A percentile compares a stretch with the other conserved stretches of the same genome.
Conservation (phyloP, 768 basidiomycete genomes). For the Lactarius pseudohatsudake region DNA sequence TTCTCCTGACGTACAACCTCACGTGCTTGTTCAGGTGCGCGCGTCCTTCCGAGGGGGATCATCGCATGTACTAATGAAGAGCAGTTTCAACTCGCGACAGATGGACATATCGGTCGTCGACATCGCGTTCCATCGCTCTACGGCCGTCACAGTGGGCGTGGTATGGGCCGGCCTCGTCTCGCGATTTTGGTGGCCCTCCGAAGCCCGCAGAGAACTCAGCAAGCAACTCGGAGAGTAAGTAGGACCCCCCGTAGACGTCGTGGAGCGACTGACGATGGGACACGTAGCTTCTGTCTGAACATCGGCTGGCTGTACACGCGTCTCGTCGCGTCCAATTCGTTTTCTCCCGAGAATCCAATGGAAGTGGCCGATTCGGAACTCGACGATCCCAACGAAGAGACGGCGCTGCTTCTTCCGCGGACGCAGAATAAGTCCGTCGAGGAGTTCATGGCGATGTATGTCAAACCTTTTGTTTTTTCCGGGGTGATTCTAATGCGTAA, state of each 20-base stretch:
- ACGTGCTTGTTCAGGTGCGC: constrained; percentile 57
- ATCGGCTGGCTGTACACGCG: constrained; percentile 94
- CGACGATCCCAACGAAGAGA: constrained; percentile 31
- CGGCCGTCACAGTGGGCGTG: constrained; percentile 82
- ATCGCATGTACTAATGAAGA: constrained; percentile 24
- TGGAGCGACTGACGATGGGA: constrained; percentile 12
- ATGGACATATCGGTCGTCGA: constrained; percentile 58
- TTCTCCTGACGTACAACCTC: constrained; percentile 85
- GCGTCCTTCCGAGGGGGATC: background rate
- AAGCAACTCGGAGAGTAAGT: constrained; percentile 80
- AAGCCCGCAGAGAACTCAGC: constrained; percentile 85
- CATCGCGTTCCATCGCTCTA: constrained; percentile 74
- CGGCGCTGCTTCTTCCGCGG: constrained; percentile 37
- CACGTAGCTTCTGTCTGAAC: constrained; percentile 80
- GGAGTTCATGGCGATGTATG: constrained; percentile 93
- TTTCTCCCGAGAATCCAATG: constrained; percentile 49
- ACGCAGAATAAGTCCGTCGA: constrained; percentile 63
- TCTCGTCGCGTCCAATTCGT: constrained; percentile 85
- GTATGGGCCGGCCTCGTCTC: constrained; percentile 88
- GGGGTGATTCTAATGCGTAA: background rate
- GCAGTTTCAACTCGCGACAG: constrained; percentile 78
- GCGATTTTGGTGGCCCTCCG: constrained; percentile 93
- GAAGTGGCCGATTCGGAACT: constrained; percentile 28
- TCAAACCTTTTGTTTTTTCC: background rate
- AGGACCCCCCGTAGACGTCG: background rate